Base-by-base conservation (phyloP, 176 grass and related monocot species). In the Raddia guianensis region DNA sequence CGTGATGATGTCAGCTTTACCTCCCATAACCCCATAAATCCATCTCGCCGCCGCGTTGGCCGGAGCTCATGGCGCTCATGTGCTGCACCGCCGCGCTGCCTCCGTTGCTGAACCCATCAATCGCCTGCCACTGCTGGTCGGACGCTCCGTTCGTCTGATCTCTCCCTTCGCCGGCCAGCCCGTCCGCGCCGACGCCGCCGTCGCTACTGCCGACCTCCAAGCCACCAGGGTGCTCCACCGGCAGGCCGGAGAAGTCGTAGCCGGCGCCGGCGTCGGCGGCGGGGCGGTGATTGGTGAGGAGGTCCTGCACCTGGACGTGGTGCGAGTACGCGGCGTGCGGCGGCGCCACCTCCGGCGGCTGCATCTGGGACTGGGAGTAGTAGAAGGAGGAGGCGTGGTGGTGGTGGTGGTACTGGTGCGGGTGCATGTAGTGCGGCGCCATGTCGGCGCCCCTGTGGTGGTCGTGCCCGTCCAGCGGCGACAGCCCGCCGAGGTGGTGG, bases 11-110 rank as follows among this genome's bases (percentile, higher is more conserved):
- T 46, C 46, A 27, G 63, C 16, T 80, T 88, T 79, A 94, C 83
- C 89, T 88, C 55, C 92, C 95, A 46, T 94, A 91, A 70, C 92
- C 95, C 95, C 95, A 98, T 56, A 98, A 89, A 62, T 98, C 95
- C 90, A 98, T 98, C 77, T 93, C 88, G 0, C 90, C 90, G 3
- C 90, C 90, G 71, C 92, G 92, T 80, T 92, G 95, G 48, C 87
- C 79, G 46, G 85, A 77, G 52, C 42, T 77, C 68, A 94, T 88
- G 85, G 85, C 87, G 60, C 83, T 81, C 95, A 93, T 91, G 67
- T 89, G 92, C 76, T 92, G 95, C 80, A 87, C 89, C 15, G 84
- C 67, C 27, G 72, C 79, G 4, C 18, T 69, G 10, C 77, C 80
- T 16, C 90, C 77, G 61, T 82, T 87, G 72, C 70, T 44, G 66